Base-by-base conservation (phyloP, 2,329 filamentous ascomycete species). In the Pseudogymnoascus sp. region DNA sequence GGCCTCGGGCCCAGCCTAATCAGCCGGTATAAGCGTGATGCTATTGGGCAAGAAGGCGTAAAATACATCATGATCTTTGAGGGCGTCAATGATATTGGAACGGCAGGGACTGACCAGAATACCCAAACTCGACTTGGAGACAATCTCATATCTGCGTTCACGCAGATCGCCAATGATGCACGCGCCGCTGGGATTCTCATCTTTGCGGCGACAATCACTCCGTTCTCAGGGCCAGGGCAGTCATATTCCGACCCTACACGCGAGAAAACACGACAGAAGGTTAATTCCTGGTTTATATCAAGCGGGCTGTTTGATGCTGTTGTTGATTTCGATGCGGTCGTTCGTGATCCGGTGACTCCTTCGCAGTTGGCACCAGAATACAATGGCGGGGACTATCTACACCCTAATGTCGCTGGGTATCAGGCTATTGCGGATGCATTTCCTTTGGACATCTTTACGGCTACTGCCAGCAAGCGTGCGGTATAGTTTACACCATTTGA, bases 11-110 rank as follows among this genome's bases (percentile, higher is more conserved):
- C 87, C 2, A 84, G 82, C 38, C 80, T 83, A 0, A 74, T 88
- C 33, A 76, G 79, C 41, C 82, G 86, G 4, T 80, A 88, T 65
- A 81, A 87, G 69, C 80, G 86, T n/a, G 87, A 89, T 69, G 81
- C 87, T 1, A 77, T 89, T 1, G 72, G 80, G 0, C 81, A 84
- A 33, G 77, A 81, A 0, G 82, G 82, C 3, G 80, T 85, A 2
- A 77, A 78, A 67, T 88, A 86, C 68, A 82, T 82, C 21, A 80
- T 89, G 75, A 78, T 89, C 38, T 89, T 88, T 70, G 84, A 88
- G 71, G 86, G 87, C 18, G 85, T 89, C 28, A 88, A 89, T 69
- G 87, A 89, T 68, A 88, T 90, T 62, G 87, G 86, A 3, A 75
- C 72, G 1, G 80, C 78, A 0, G 73, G 74, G 1, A 68, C 79